Percentiles rank a stretch among this genome's conserved stretches.
Conservation (phyloP, 2,329 filamentous ascomycete species). For the Cercospora sp. region DNA sequence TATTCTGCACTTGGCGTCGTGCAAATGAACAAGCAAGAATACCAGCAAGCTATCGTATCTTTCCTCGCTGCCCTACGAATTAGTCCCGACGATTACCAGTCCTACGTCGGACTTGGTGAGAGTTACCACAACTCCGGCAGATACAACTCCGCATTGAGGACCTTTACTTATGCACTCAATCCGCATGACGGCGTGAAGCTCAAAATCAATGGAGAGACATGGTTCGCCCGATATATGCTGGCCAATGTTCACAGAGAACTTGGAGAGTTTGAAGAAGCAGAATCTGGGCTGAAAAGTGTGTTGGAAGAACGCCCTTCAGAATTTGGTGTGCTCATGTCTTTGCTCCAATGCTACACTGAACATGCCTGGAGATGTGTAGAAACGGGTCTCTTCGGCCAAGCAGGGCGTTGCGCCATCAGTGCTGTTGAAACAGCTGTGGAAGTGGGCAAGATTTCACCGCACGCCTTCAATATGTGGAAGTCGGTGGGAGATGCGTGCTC, state of each 20-base stretch:
- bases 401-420: slow-evolving; percentile 67
- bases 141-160: slow-evolving; percentile 90
- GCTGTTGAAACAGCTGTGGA: slow-evolving; percentile 67
- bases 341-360: slow-evolving; percentile 86
- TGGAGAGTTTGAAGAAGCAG: slow-evolving; percentile 83
- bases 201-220: slow-evolving; percentile 66
- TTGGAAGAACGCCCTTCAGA: slow-evolving; percentile 68
- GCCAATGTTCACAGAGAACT: slow-evolving; percentile 92
- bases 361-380: slow-evolving; percentile 75
- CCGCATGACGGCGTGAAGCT: slow-evolving; percentile 64
- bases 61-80: slow-evolving; percentile 89
- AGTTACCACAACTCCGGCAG: slow-evolving; percentile 93
- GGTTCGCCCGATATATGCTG: slow-evolving; percentile 97
- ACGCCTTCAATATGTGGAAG: slow-evolving; percentile 95
- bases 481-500: slow-evolving; percentile 84
- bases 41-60: slow-evolving; percentile 81
- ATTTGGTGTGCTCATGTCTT: slow-evolving; percentile 81
- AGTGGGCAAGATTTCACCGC: slow-evolving; percentile 61
- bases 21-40: slow-evolving; percentile 91
- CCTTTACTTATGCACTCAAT: slow-evolving; percentile 80
- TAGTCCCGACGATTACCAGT: slow-evolving; percentile 84
- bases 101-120: slow-evolving; percentile 94
- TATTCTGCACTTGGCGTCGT: slow-evolving; percentile 91
- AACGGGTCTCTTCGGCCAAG: slow-evolving; percentile 82
- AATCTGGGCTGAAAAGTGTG: slow-evolving; percentile 73